Base-by-base conservation (phyloP, 2,329 filamentous ascomycete species). In the Cercospora canescens region DNA sequence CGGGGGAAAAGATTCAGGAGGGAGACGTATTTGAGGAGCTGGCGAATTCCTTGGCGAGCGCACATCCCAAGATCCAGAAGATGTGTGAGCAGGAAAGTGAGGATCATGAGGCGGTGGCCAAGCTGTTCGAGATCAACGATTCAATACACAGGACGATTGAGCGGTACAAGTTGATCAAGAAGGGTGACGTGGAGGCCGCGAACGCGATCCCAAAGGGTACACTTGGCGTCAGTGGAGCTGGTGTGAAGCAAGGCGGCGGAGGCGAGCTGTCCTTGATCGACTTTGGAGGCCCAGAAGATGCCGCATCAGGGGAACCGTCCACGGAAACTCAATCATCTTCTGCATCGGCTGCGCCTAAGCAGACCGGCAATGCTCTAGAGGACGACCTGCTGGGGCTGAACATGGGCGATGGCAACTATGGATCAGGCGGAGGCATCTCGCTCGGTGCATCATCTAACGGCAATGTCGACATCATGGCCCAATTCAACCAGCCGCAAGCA, bases 51-150 rank as follows among this genome's bases (percentile, higher is more conserved):
- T 84, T 99, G 54, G 92, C 93, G 78, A 97, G 91, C 76, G 95
- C 95, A 2, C 95, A 99, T 75, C 95, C 95, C 8, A 99, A 99
- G 82, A 98, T 99, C 70, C 94, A 98, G 78, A 97, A 93, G 81
- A 99, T 99, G 94, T 98, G 94, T 76, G 94, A 98, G 79, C 95
- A 99, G 79, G 95, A 99, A 76, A 97, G 94, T 11, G 94, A 98
- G 68, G 95, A 99, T 76, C 89, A 93, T 68, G 95, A 97, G 81
- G 95, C 95, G 5, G 95, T 99, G 6, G 92, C 93, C 50, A 97
- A 97, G 80, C 84, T 99, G 11, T 86, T 99, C 63, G 93, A 98
- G 77, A 98, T 99, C 76, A 99, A 99, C 77, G 95, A 99, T 79
- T 97, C 94, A 81, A 99, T 99, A 86, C 92, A 98, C 77, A 89